Percentiles rank a stretch among this genome's conserved stretches.
These are phyloP conservation scores for Penicillium steckii DNA, from an alignment of 495 filamentous ascomycete species.

Conservation along the genomic window DNA sequence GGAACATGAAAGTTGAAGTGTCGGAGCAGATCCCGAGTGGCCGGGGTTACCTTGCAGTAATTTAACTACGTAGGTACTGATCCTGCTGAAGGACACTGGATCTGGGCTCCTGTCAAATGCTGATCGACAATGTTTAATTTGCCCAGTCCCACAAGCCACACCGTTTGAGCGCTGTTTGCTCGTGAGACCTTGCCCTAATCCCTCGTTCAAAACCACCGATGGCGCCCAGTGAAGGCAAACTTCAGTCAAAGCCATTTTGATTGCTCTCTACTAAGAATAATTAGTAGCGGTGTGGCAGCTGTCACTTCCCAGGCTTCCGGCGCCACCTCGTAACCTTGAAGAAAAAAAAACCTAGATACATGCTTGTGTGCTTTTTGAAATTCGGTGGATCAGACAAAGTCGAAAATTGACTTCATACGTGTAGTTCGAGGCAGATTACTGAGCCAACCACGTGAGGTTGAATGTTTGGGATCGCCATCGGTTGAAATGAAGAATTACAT, in stretches of 20 bases:
- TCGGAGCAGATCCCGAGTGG: slow-evolving; percentile 8
- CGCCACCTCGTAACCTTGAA: background rate
- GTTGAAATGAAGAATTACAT: too few species aligned
- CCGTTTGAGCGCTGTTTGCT: slow-evolving; percentile 4
- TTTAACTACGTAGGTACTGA: background rate
- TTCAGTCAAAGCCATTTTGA: background rate
- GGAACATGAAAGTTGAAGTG: background rate
- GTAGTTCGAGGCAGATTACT: too few species aligned
- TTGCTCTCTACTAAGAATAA: too few species aligned
- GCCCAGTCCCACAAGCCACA: slow-evolving; percentile 15
- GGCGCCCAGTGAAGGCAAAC: background rate
- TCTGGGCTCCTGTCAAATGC: slow-evolving; percentile 22
- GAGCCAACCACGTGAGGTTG: too few species aligned
- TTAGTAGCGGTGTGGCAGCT: background rate
- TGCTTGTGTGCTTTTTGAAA: background rate
- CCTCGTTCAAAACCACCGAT: background rate
- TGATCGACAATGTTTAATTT: slow-evolving; percentile 29
- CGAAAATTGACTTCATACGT: too few species aligned
- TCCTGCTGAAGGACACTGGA: slow-evolving; percentile 7
- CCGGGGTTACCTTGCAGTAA: background rate
- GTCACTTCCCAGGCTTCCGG: background rate
- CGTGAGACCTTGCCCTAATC: slow-evolving; percentile 1
- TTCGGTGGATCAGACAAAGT: background rate
- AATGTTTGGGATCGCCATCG: too few species aligned
- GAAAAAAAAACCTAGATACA: too few species aligned